phyloP scores from a whole-genome alignment of 2,329 filamentous ascomycete genomes.

The Teratosphaeria nubilosa region DNA sequence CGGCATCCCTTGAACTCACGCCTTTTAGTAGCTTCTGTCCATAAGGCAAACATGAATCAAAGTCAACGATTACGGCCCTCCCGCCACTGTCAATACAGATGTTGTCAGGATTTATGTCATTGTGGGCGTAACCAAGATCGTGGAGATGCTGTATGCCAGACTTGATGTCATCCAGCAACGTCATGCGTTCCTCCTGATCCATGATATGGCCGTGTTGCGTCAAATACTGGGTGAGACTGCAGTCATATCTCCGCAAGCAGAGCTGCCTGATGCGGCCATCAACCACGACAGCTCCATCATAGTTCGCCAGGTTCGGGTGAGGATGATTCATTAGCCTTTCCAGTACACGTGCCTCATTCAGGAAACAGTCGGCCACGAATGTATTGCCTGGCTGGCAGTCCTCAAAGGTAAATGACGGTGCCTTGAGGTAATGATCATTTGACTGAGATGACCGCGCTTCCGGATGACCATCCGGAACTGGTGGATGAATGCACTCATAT shows the following conservation, averaged over 20 bases:
- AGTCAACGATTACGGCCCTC: conserved; percentile 27
- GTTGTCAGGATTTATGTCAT: conserved; percentile 28
- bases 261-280: conserved; percentile 20
- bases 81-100: conserved; percentile 25
- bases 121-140: conserved; percentile 27
- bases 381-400: conserved; percentile 18
- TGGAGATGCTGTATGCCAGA: conserved; percentile 27
- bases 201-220: conserved; percentile 11
- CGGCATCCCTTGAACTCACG: not conserved
- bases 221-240: conserved; percentile 15
- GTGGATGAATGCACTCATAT: conserved; percentile 17
- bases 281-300: conserved; percentile 21
- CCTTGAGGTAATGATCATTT: conserved; percentile 21
- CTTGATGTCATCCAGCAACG: conserved; percentile 15
- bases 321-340: conserved; percentile 16
- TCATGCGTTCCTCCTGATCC: conserved; percentile 1
- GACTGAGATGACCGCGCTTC: conserved; percentile 10
- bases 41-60: conserved; percentile 25
- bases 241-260: conserved; percentile 18
- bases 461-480: conserved; percentile 11
- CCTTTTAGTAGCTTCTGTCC: conserved; percentile 14
- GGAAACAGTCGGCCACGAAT: conserved; percentile 21
- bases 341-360: conserved; percentile 18
- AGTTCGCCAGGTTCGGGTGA: conserved; percentile 22
- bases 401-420: conserved; percentile 21